Base-by-base conservation (phyloP, 352 stramenopile species). In the Pythium volutum region DNA sequence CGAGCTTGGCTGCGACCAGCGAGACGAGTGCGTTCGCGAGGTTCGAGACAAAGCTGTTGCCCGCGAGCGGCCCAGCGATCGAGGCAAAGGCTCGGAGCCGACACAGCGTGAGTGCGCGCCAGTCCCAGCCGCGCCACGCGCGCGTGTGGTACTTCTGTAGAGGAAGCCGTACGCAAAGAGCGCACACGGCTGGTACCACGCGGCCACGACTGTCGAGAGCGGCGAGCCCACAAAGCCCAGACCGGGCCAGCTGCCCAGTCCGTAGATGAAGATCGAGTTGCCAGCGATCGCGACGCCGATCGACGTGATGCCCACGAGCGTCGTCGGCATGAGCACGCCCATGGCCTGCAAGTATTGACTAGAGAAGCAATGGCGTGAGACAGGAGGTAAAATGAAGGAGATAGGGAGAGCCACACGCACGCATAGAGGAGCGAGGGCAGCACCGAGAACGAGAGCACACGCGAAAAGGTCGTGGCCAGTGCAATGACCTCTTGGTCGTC, bases 151-250 rank as follows among this genome's bases (percentile, higher is more conserved):
- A 49, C 43, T 81, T 67, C 38, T 85, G 64, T 87, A 84, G 6
- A 79, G 52, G 43, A 88, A 84, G 18, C 71, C 72, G 67, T 89
- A 91, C 22, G 66, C 56, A 31, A 78, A 77, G 46, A 91, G 74
- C 14, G 80, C 72, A 16, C 70, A 66, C 4, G 81, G 84, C 57
- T 93, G 84, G 63, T 89, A 93, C 76, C 80, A 90, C 26, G 76
- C 84, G 23, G 84, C 81, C n/a, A 91, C 51, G 14, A 91, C 84
- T 0, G 84, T 93, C 18, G 84, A 83, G 11, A 89, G 72, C 31
- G 84, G 81, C n/a, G 84, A 90, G n/a, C 84, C 84, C 29, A 88
- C 53, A 45, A 90, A 93, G n/a, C 84, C 81, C 26, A 93, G 57
- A 0, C 84, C 81, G 0, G 41, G 12, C 74, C 72, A 88, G 12